Conservation (phyloP, 202 grass and related monocot species). For the Saccharum hybrid region DNA sequence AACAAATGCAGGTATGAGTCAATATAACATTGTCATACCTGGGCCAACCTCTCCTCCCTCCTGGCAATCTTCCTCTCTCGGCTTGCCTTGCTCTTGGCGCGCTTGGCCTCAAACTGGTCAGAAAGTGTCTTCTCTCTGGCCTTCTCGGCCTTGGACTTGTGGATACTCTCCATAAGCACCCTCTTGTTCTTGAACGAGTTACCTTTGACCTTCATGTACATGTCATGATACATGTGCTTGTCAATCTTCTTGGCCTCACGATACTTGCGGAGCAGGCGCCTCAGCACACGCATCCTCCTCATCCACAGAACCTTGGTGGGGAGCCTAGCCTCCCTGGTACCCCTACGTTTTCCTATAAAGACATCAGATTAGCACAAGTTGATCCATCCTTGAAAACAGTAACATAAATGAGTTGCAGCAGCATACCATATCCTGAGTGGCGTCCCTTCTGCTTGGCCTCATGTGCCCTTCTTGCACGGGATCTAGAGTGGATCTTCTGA, state of each 20-base stretch:
- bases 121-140: constrained; percentile 72
- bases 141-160: constrained; percentile 84
- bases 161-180: constrained; percentile 84
- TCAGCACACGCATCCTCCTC: constrained; percentile 78
- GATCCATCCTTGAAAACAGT: neutral
- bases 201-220: constrained; percentile 84
- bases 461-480: constrained; percentile 69
- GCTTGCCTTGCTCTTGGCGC: constrained; percentile 72
- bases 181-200: constrained; percentile 82
- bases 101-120: constrained; percentile 82
- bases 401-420: neutral
- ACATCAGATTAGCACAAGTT: neutral
- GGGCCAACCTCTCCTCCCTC: constrained; percentile 73
- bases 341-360: constrained; percentile 70
- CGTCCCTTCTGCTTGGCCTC: constrained; percentile 79
- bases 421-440: constrained; percentile 71
- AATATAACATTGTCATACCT: constrained; percentile 46
- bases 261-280: constrained; percentile 73
- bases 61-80: constrained; percentile 66
- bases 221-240: constrained; percentile 85
- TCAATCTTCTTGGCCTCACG: constrained; percentile 80
- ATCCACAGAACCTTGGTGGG: constrained; percentile 82
- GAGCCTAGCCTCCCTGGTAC: constrained; percentile 81
- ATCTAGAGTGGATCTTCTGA: constrained; percentile 79
- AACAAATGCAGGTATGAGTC: neutral